Evolutionary conservation across 2,329 filamentous ascomycete species (phyloP), one percentile per base, ranked within the genome.

Genomic region (Emergomyces pasteurianus): DNA sequence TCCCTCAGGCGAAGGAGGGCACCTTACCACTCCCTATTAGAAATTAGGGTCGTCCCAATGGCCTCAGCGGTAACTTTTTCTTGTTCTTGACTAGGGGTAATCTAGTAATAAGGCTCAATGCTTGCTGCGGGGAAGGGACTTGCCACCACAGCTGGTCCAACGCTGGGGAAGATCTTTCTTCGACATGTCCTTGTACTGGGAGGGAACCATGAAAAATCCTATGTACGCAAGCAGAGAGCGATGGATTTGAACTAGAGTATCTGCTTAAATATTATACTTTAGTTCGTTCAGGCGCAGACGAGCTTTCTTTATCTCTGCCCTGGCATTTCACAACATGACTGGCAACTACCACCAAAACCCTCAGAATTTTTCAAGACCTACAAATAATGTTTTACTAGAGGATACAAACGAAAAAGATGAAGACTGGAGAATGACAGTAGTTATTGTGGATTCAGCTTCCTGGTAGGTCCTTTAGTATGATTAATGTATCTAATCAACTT

Each of bases 201-300:
- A 52, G 14, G 69, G 75, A 65, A 73, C 74, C 8, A 71, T 69
- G 61, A 67, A 69, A 57, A 58, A 68, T 76, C 31, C 71, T 79
- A 18, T 67, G 71, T 7, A 64, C 70, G 2, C 75, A 79, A 61
- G 68, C 72, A 8, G 70, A 68, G 5, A 66, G 65, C 40, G 71
- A 75, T 60, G 65, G 69, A 3, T 74, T 75, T 0, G 79, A 81
- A 68, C 71, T 75, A 59, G 65, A 79, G 65, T 80, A 79, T 64
- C 65, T 81, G 6, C 73, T 81, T 5, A 78, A 82, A 64, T 81
- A 81, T 68, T 81, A 80, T 69, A 77, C 76, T 50, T 71, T 82
- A 9, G 79, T 81, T 10, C 73, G 78, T 53, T 78, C 80, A 64
- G 79, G 80, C n/a, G 21, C 81, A 81, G 72, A 80, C 79, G 0